A percentile compares a stretch with the other conserved stretches of the same genome.
These are phyloP conservation scores for Bipolaris zeicola DNA, from an alignment of 2,329 filamentous ascomycete species.

Conservation along the genomic window DNA sequence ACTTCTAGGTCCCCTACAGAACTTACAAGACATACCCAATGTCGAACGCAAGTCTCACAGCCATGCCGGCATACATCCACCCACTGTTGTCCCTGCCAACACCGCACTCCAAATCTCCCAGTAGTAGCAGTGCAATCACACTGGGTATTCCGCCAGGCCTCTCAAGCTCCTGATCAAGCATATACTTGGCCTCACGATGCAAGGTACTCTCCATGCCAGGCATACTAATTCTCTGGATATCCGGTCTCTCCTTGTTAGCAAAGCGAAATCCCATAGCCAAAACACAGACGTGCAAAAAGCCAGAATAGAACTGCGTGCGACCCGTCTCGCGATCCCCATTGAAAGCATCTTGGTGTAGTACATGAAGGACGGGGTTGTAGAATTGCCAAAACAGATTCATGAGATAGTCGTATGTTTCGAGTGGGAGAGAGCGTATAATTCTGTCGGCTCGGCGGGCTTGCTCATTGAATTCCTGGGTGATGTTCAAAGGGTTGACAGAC, in stretches of 20 bases:
- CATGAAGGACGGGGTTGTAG: slow-evolving; percentile 58
- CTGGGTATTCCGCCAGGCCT: slow-evolving; percentile 59
- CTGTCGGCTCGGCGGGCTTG: slow-evolving; percentile 56
- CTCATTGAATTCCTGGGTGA: slow-evolving; percentile 52
- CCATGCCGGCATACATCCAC: slow-evolving; percentile 60
- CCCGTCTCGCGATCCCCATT: slow-evolving; percentile 55
- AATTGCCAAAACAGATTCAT: slow-evolving; percentile 59
- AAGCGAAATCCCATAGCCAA: slow-evolving; percentile 60
- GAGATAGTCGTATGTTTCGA: slow-evolving; percentile 59
- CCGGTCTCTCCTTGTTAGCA: slow-evolving; percentile 56
- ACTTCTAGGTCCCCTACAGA: too few species aligned
- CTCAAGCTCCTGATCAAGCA: slow-evolving; percentile 61
- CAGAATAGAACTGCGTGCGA: slow-evolving; percentile 57
- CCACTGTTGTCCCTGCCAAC: slow-evolving; percentile 61
- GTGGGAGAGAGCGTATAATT: slow-evolving; percentile 54
- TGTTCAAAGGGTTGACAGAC: slow-evolving; percentile 43
- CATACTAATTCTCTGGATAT: slow-evolving; percentile 56
- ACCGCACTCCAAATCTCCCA: slow-evolving; percentile 61
- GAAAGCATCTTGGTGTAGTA: slow-evolving; percentile 58
- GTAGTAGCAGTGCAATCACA: slow-evolving; percentile 58
- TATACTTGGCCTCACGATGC: slow-evolving; percentile 60
- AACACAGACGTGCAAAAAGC: slow-evolving; percentile 59
- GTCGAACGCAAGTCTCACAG: slow-evolving; percentile 32
- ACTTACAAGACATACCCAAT: slow-evolving; percentile 29
- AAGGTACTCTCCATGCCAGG: slow-evolving; percentile 58